A percentile compares a stretch with the other conserved stretches of the same genome.
Conservation (phyloP, 768 basidiomycete species). For the Mycena vulgaris region DNA sequence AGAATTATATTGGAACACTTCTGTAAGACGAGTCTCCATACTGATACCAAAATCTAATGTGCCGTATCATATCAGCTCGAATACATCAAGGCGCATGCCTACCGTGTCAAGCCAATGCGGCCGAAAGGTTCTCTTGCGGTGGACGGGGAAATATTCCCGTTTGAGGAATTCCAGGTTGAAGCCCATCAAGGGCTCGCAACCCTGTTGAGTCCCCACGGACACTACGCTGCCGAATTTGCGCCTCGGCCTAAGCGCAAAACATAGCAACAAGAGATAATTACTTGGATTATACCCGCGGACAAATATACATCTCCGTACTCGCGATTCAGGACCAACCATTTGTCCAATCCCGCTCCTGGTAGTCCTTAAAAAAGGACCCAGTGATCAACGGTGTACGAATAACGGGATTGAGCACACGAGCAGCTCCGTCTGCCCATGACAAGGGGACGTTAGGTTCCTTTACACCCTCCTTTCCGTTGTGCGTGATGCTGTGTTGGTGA, state of each 20-base stretch:
- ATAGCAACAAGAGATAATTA: neutral
- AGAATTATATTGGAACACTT: conserved; percentile 70
- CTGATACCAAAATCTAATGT: conserved; percentile 16
- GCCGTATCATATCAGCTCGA: conserved; percentile 61
- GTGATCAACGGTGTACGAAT: conserved; percentile 51
- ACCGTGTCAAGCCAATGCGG: conserved; percentile 75
- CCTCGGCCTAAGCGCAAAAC: conserved; percentile 38
- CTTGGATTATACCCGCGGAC: neutral
- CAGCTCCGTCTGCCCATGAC: conserved; percentile 54
- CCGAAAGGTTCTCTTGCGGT: conserved; percentile 73
- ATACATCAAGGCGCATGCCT: conserved; percentile 83
- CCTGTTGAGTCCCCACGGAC: conserved; percentile 73
- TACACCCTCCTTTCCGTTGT: conserved; percentile 40
- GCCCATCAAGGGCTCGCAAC: conserved; percentile 78
- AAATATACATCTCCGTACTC: neutral
- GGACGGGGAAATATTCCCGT: conserved; percentile 86
- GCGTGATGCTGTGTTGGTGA: conserved; percentile 51
- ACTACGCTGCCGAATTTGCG: conserved; percentile 71
- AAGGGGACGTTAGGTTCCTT: conserved; percentile 43
- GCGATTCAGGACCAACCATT: conserved; percentile 23
- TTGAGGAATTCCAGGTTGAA: conserved; percentile 84
- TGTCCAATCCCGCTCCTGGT: conserved; percentile 39
- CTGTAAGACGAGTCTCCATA: conserved; percentile 56
- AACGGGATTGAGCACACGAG: conserved; percentile 51
- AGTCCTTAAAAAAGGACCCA: conserved; percentile 56